Base-by-base conservation (phyloP, 108 stramenopile species). In the Nitzschia palea region DNA sequence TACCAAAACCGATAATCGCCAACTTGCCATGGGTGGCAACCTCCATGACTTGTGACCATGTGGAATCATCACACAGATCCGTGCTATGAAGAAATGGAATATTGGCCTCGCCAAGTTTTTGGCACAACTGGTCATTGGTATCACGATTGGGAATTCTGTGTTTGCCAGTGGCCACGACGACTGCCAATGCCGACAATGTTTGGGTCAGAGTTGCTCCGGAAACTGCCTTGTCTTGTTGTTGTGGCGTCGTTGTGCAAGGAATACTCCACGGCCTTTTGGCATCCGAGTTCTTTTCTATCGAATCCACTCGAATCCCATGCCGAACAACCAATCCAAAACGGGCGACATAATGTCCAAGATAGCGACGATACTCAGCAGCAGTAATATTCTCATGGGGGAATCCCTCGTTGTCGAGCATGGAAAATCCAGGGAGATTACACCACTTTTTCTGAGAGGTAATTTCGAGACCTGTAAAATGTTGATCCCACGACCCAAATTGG, bases 401-500 rank as follows among this genome's bases (percentile, higher is more conserved):
- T 40, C 14, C 37, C 14, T 40, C 14, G 10, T 40, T 14, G 47
- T 48, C 47, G 18, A 18, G 22, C 8, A 48, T 48, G n/a, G 59
- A 48, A 36, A 73, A 70, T 5, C 80, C 80, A 65, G 80, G 60
- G 17, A 81, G 71, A 60, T 52, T 64, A 50, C 80, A 81, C 76
- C 77, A 81, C 44, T 71, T 70, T 63, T 78, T 77, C 63, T 81
- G 76, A 0, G 77, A 68, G 3, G 80, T 81, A n/a, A 81, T 53
- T 34, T 78, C 76, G 4, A 77, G 29, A 23, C 77, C 77, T 14
- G 40, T 51, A 25, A 73, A 78, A 56, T 78, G 63, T 1, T 74
- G 40, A 36, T 66, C 42, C 80, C 80, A 81, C 18, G 80, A 81
- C 5, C 25, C 77, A 77, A 63, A 82, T 67, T 22, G 56, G 4